A percentile compares a stretch with the other conserved stretches of the same genome.
These are phyloP conservation scores for Helminthosporium solani DNA, from an alignment of 2,329 filamentous ascomycete genomes.

Conservation along the genomic window DNA sequence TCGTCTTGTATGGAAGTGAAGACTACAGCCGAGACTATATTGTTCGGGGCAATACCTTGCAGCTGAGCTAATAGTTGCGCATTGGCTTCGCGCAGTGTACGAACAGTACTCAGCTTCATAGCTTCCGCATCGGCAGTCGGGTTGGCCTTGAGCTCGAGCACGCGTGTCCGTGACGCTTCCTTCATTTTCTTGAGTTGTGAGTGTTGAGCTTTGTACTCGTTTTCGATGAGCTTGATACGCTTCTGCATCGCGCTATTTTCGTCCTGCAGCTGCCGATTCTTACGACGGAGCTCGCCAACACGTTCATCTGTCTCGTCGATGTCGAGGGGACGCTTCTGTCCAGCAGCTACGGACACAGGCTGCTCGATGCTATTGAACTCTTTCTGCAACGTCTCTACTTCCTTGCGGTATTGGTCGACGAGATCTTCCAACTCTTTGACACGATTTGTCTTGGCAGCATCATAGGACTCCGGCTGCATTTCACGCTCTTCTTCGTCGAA, in stretches of 20 bases:
- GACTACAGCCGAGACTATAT: slow-evolving; percentile 73
- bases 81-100: slow-evolving; percentile 79
- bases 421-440: slow-evolving; percentile 82
- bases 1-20: slow-evolving; percentile 75
- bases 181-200: slow-evolving; percentile 70
- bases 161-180: slow-evolving; percentile 71
- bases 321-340: slow-evolving; percentile 66
- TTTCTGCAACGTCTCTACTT: slow-evolving; percentile 71
- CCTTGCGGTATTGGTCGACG: slow-evolving; percentile 80
- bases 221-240: slow-evolving; percentile 68
- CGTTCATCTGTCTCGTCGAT: slow-evolving; percentile 64
- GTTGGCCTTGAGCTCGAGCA: slow-evolving; percentile 87
- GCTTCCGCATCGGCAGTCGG: slow-evolving; percentile 84
- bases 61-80: slow-evolving; percentile 76
- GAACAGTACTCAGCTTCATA: slow-evolving; percentile 78
- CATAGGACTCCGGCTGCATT: slow-evolving; percentile 76
- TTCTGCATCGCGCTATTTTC: slow-evolving; percentile 70
- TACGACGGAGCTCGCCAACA: slow-evolving; percentile 79
- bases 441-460: slow-evolving; percentile 71
- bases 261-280: slow-evolving; percentile 82
- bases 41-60: slow-evolving; percentile 41
- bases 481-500: slow-evolving; percentile 85
- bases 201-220: slow-evolving; percentile 70
- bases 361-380: slow-evolving; percentile 71
- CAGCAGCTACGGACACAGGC: slow-evolving; percentile 42